Evolutionary conservation across 768 basidiomycete genomes (phyloP), one percentile per base, ranked within the genome.

Genomic region (Leccinum subtestaceum): DNA sequence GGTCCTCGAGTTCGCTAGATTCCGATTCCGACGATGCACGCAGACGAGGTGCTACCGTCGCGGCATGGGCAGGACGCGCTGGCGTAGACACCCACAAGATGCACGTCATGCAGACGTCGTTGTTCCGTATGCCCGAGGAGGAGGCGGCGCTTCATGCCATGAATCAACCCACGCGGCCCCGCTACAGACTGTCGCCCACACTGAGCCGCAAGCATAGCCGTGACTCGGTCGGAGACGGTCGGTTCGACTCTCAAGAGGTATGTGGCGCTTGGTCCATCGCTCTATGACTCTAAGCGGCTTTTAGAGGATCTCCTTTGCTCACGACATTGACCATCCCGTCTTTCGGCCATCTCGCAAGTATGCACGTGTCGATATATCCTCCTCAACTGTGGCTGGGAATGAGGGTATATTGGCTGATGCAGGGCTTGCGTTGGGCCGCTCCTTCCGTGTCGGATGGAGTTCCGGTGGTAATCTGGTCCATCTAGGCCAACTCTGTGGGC

Each of bases 381-480:
- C 85, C 10, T 93, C 93, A 11, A 76, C 83, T 15, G 84, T 84
- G 1, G 77, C 76, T 34, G 87, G 84, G 5, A 76, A 78, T 47
- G 94, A 96, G 71, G 82, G 80, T 3, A 77, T 81, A 29, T 75
- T 85, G 47, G 77, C 85, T 11, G 96, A 99, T 72, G 90, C 92
- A 15, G 95, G 94, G 0, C 77, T 98, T 36, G 82, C 89, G 1
- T 76, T 95, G 57, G 95, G 95, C 12, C 83, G 93, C 17, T 92
- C 91, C 12, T 97, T 94, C 72, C 82, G 94, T 57, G 92, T 89
- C 2, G 87, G 92, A 4, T 98, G 95, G 93, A 93, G 95, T 19
- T 88, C 91, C 1, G 81, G 83, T 38, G 93, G 93, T 1, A 79
- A 77, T 40, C 69, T 98, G 7, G 86, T 87, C 11, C 88, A 93